Base-by-base conservation (phyloP, 192 early-diverging fungal genomes). In the Gaertneriomyces sp. region DNA sequence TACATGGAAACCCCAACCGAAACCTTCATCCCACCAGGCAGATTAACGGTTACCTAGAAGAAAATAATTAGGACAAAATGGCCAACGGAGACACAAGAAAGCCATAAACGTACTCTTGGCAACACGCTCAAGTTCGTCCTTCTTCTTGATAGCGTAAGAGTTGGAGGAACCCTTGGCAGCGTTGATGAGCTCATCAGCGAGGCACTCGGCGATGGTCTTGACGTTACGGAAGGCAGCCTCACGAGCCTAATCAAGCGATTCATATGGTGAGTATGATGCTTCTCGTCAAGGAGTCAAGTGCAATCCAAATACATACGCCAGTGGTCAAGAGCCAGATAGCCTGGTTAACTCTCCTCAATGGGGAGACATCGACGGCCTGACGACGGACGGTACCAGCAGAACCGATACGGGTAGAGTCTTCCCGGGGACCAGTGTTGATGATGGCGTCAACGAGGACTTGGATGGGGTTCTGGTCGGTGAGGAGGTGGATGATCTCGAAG, bases 71-170 rank as follows among this genome's bases (percentile, higher is more conserved):
- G 41, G 6, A 9, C 2, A 7, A 2, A 10, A 9, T 11, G 2
- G 39, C 42, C 0, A 60, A 14, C 49, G 4, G 14, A n/a, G 1
- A 55, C 52, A 7, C 1, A 14, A 17, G 1, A 53, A 47, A 38
- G 1, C 9, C 17, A 47, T 11, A 33, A n/a, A 20, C 45, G 17
- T 14, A 63, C 25, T 33, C 39, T 89, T 91, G 74, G 89, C 89
- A 74, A 91, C 89, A 90, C 91, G 91, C 81, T 92, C 92, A 60
- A 95, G 80, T 77, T 96, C 94, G 80, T 96, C 96, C 91, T 98
- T 98, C 94, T 96, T 97, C 88, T 97, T 98, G 90, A 97, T 98
- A 72, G 95, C 96, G 79, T 98, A 98, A 68, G 94, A 96, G 89
- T 98, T 98, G 79, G 96, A 93, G 59, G 94, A 96, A 64, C 96